Conservation (phyloP, 139 green algal genomes). For the Chlamydomonas sp. region DNA sequence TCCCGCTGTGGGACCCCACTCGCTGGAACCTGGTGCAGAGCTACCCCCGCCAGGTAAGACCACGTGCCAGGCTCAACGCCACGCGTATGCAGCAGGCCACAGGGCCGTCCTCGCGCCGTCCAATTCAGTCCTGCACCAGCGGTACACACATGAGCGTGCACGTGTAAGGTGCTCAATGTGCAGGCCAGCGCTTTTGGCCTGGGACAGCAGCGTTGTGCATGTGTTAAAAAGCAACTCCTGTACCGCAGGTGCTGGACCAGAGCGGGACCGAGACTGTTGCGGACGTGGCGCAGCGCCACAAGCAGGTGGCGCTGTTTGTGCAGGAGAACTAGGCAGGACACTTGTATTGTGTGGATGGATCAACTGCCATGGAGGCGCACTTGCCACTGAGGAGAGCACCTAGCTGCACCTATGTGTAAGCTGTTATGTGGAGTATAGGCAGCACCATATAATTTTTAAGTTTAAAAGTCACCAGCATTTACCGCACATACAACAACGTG, state of each 20-base stretch:
- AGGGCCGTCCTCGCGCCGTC: not conserved
- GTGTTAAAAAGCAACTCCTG: not conserved
- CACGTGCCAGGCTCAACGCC: not conserved
- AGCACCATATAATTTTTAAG: too few species aligned
- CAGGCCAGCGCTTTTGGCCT: not conserved
- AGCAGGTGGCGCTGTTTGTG: slow-evolving; percentile 35
- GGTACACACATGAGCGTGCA: not conserved
- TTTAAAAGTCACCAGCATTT: too few species aligned
- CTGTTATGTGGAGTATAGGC: too few species aligned
- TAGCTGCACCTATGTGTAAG: too few species aligned
- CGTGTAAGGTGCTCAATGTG: not conserved
- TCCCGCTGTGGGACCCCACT: slow-evolving; percentile 19
- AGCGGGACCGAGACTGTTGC: not conserved
- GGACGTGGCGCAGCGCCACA: not conserved
- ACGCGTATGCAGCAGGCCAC: not conserved
- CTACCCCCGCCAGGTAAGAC: slow-evolving; percentile 23
- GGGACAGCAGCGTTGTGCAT: too few species aligned
- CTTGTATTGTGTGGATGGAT: too few species aligned
- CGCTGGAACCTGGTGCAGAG: slow-evolving; percentile 27
- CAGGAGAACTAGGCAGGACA: slow-evolving; percentile 3
- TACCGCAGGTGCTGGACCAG: not conserved
- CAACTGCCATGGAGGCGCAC: too few species aligned
- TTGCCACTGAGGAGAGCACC: too few species aligned
- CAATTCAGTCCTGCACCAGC: too few species aligned
- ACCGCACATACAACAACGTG: too few species aligned